Base-by-base conservation (phyloP, 2,329 filamentous ascomycete genomes). In the Malbranchea cinnamomea region DNA sequence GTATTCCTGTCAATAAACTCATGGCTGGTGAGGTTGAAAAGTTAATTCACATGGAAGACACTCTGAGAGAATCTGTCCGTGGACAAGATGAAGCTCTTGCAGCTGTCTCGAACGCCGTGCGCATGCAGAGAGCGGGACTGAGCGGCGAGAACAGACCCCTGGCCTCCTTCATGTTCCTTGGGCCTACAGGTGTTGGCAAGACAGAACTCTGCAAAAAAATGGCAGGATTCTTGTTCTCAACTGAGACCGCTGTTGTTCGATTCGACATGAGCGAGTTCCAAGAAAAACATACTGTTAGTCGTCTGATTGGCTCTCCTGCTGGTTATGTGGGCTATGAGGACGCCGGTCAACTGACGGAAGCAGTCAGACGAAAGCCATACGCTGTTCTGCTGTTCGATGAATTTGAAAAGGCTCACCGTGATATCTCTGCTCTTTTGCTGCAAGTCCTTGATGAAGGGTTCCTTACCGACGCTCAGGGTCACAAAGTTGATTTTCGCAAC, bases 241-340 rank as follows among this genome's bases (percentile, higher is more conserved):
- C 83, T 2, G 82, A 93, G 45, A 74, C 74, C 16, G 87, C 89
- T 2, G 83, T 98, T 15, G 73, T 94, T 19, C 71, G 89, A 19
- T 95, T 95, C 54, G 89, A 95, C 54, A 95, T 95, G 89, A 82
- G 75, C 44, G 89, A 98, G 49, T 95, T 94, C 52, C 84, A 92
- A 49, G 89, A 95, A 51, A 93, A 92, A 54, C 87, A 95, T 50
- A 95, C 89, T 3, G 80, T 95, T 33, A 92, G 82, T 16, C 71
- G 87, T 11, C 68, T 95, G 18, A 94, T 95, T 41, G 89, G 89
- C 25, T 79, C 80, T 3, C 89, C 89, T 0, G 87, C 89, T 4
- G 87, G 87, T 13, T 95, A 95, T 48, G 80, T 95, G 15, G 89
- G 89, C 6, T 95, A 95, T 48, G 89, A 98, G 26, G 89, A 95